Evolutionary conservation across 257 asterid species (phyloP).

Genomic region (Leptodermis oblonga): DNA sequence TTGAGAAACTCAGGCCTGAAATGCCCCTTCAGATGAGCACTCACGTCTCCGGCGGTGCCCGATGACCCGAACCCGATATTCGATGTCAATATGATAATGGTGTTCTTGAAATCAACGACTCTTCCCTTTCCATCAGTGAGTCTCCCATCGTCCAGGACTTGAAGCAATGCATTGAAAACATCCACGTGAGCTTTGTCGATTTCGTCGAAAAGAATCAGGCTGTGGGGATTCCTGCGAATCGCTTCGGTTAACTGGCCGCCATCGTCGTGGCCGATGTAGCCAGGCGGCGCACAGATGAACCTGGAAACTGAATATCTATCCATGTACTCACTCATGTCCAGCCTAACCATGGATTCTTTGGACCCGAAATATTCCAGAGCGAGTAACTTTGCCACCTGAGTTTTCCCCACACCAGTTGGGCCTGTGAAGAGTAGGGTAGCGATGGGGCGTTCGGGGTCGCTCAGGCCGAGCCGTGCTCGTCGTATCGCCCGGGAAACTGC

Average conservation of each 20-base stretch:
- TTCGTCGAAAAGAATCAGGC: conserved; percentile 72
- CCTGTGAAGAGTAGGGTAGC: conserved; percentile 87
- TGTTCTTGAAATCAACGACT: conserved; percentile 77
- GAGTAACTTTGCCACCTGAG: conserved; percentile 69
- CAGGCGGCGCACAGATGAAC: conserved; percentile 86
- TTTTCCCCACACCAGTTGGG: conserved; percentile 89
- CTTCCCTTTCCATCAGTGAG: conserved; percentile 83
- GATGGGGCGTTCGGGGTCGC: conserved; percentile 77
- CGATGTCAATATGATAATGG: conserved; percentile 78
- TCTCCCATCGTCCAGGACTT: conserved; percentile 82
- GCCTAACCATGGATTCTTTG: conserved; percentile 77
- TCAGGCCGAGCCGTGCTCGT: conserved; percentile 85
- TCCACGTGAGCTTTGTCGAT: conserved; percentile 84
- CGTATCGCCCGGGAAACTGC: conserved; percentile 82
- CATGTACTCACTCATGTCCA: conserved; percentile 95
- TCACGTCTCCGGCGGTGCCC: conserved; percentile 44
- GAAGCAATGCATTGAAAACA: conserved; percentile 79
- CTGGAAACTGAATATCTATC: conserved; percentile 77
- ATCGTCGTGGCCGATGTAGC: conserved; percentile 76
- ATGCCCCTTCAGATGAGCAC: conserved; percentile 56
- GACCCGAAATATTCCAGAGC: conserved; percentile 86
- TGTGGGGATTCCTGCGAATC: conserved; percentile 66
- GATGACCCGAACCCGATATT: conserved; percentile 70
- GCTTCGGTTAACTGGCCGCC: conserved; percentile 91
- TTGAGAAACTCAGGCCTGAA: conserved; percentile 84